These are phyloP conservation scores for Ustilago nuda DNA, from an alignment of 1,284 basidiomycete genomes.

Conservation along the genomic window DNA sequence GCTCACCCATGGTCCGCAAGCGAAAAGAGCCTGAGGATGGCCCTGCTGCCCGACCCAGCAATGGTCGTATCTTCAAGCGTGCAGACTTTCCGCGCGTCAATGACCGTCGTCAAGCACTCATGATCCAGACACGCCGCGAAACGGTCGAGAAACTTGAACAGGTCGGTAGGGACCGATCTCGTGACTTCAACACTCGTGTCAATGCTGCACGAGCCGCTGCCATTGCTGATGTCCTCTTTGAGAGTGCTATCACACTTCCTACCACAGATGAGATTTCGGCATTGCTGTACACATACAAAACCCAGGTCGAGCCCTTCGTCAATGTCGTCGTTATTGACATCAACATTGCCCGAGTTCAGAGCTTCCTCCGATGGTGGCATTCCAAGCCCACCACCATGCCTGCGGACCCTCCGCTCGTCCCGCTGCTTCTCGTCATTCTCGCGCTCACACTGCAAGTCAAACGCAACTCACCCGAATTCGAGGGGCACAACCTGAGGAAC, in stretches of 20 bases:
- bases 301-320: constrained; percentile 56
- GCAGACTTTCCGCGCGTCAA: constrained; percentile 44
- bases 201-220: constrained; percentile 61
- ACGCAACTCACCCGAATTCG: constrained; percentile 45
- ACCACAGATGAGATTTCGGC: constrained; percentile 45
- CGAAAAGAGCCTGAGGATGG: constrained; percentile 44
- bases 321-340: constrained; percentile 57
- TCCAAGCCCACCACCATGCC: constrained; percentile 59
- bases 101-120: constrained; percentile 38
- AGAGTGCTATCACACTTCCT: constrained; percentile 51
- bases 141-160: constrained; percentile 49
- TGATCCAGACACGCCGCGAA: constrained; percentile 41
- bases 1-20: constrained; percentile 48
- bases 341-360: constrained; percentile 57
- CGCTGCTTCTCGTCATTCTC: constrained; percentile 58
- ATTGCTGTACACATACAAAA: constrained; percentile 56
- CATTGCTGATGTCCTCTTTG: constrained; percentile 55
- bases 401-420: constrained; percentile 60
- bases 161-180: constrained; percentile 41
- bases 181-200: constrained; percentile 57
- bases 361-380: constrained; percentile 62
- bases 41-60: constrained; percentile 3
- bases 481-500: constrained; percentile 33
- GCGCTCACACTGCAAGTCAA: constrained; percentile 59
- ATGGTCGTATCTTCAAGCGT: constrained; percentile 36